Evolutionary conservation across 495 filamentous ascomycete genomes (phyloP).

Genomic region (Aspergillus steynii): DNA sequence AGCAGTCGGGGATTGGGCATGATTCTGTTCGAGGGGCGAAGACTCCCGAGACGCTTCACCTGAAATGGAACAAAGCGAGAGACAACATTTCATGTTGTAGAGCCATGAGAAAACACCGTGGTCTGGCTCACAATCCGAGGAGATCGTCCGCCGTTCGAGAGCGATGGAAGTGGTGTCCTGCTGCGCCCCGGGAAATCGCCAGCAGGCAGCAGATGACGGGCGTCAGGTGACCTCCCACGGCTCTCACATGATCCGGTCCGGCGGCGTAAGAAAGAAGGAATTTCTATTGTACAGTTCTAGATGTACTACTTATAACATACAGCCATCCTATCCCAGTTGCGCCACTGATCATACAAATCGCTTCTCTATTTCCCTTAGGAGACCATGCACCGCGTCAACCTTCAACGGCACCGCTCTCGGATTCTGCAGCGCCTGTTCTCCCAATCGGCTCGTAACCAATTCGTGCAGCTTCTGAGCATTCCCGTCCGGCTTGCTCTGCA

Average conservation of each 20-base stretch:
- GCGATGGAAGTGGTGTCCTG: no score
- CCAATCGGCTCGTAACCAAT: conserved; percentile 32
- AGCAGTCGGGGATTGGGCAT: neutral
- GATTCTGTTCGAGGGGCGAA: neutral
- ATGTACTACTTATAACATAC: neutral
- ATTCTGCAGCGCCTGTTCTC: conserved; percentile 34
- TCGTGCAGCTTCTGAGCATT: conserved; percentile 29
- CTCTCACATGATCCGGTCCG: no score
- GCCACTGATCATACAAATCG: conserved; percentile 31
- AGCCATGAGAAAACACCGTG: neutral
- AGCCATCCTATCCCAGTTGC: neutral
- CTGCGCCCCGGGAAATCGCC: no score
- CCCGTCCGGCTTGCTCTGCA: conserved; percentile 41
- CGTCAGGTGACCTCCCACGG: no score
- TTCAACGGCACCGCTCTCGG: conserved; percentile 40
- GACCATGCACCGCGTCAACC: conserved; percentile 38
- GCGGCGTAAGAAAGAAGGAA: no score
- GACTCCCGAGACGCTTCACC: neutral
- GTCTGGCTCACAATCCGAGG: neutral
- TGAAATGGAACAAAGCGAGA: neutral
- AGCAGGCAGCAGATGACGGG: no score
- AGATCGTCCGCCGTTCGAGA: neutral
- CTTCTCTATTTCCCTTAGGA: conserved; percentile 44
- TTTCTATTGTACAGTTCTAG: no score
- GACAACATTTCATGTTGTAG: neutral